A percentile compares a stretch with the other conserved stretches of the same genome.
Evolutionary conservation across 1,139 yeast species (phyloP).

Genomic region (Yamadazyma mexicana): DNA sequence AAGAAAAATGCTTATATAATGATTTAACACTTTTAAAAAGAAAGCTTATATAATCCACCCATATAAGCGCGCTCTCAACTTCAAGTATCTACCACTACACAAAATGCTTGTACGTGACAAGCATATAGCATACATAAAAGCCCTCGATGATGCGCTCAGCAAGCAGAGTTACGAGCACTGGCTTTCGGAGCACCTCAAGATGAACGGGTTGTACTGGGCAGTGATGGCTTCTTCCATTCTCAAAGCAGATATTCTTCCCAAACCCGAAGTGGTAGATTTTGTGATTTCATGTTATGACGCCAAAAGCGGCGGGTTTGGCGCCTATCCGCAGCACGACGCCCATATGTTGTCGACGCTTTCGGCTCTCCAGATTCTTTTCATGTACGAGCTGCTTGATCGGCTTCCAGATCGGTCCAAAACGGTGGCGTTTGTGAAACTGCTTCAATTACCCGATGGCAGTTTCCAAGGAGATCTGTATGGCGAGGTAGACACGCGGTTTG

Average conservation of each 20-base stretch:
- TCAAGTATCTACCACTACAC: no score
- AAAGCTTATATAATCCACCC: no score
- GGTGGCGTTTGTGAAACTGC: slow-evolving; percentile 41
- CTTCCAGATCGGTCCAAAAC: slow-evolving; percentile 25
- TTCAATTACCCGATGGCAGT: slow-evolving; percentile 75
- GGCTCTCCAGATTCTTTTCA: slow-evolving; percentile 75
- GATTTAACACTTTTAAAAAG: no score
- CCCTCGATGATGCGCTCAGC: slow-evolving; percentile 34
- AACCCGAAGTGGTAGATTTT: slow-evolving; percentile 61
- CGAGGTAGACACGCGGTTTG: slow-evolving; percentile 89
- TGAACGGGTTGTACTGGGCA: slow-evolving; percentile 97
- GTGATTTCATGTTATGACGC: slow-evolving; percentile 68
- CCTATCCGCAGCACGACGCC: slow-evolving; percentile 87
- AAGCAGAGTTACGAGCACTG: slow-evolving; percentile 67
- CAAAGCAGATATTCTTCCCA: slow-evolving; percentile 54
- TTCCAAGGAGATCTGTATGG: slow-evolving; percentile 91
- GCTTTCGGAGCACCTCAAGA: slow-evolving; percentile 84
- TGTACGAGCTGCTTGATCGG: slow-evolving; percentile 58
- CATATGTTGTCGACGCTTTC: slow-evolving; percentile 86
- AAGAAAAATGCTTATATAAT: no score
- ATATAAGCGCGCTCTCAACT: no score
- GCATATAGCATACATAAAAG: slow-evolving; percentile 37
- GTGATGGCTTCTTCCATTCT: slow-evolving; percentile 70
- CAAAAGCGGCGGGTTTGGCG: slow-evolving; percentile 79
- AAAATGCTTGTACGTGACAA: slow-evolving; percentile 23